Percentiles rank a stretch among this genome's conserved stretches.
These are phyloP conservation scores for Didymella lethalis DNA, from an alignment of 2,329 filamentous ascomycete genomes.

Conservation along the genomic window DNA sequence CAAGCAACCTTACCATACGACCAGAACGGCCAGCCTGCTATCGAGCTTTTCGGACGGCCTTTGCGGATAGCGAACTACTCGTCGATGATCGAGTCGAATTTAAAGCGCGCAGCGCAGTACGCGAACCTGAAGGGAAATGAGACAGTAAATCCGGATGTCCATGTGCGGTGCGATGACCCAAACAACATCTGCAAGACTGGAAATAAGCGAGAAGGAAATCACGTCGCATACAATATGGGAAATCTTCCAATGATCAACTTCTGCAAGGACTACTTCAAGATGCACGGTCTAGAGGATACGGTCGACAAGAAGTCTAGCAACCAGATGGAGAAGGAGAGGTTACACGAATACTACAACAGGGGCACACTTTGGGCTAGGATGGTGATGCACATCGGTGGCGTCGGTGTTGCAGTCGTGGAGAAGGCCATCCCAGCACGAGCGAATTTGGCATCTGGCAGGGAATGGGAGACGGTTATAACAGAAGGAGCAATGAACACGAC, in stretches of 20 bases:
- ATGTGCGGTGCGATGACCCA: conserved; percentile 48
- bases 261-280: conserved; percentile 40
- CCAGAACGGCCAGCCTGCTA: conserved; percentile 30
- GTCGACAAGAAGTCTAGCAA: conserved; percentile 37
- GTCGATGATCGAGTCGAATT: conserved; percentile 38
- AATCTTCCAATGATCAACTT: conserved; percentile 49
- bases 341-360: conserved; percentile 47
- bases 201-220: conserved; percentile 40
- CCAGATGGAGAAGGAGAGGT: conserved; percentile 32
- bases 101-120: conserved; percentile 42
- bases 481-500: conserved; percentile 45
- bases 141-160: conserved; percentile 41
- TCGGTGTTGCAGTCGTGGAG: conserved; percentile 41
- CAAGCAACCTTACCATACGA: conserved; percentile 36
- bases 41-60: conserved; percentile 43
- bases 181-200: conserved; percentile 37
- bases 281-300: conserved; percentile 35
- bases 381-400: conserved; percentile 44
- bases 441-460: conserved; percentile 26
- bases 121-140: conserved; percentile 34
- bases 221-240: conserved; percentile 46
- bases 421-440: conserved; percentile 25
- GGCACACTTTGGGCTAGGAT: conserved; percentile 47
- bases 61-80: conserved; percentile 39
- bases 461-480: conserved; percentile 32